These are phyloP conservation scores for Lactarius deliciosus DNA, from an alignment of 768 basidiomycete species.

Conservation along the genomic window DNA sequence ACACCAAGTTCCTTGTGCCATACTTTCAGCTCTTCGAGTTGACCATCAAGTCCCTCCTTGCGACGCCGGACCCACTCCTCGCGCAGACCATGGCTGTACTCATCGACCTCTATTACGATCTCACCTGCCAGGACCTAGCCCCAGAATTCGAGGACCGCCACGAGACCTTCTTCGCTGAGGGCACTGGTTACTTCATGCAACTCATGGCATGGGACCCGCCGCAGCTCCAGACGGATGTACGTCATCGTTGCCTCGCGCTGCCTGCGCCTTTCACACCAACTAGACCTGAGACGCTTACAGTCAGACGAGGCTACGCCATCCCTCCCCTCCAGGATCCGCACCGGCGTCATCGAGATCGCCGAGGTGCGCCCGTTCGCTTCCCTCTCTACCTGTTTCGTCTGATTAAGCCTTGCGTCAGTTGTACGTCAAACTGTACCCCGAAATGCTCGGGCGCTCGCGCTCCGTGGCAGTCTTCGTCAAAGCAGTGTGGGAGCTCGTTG, in stretches of 20 bases:
- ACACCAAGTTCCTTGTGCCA: slow-evolving; percentile 76
- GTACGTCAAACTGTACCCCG: slow-evolving; percentile 80
- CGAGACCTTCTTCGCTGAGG: slow-evolving; percentile 73
- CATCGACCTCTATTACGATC: slow-evolving; percentile 87
- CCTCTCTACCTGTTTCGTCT: slow-evolving; percentile 1
- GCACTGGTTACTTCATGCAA: slow-evolving; percentile 69
- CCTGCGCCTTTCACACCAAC: slow-evolving; percentile 5
- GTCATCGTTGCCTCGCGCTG: slow-evolving; percentile 33
- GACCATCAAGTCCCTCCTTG: slow-evolving; percentile 54
- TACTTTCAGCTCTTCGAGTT: slow-evolving; percentile 83
- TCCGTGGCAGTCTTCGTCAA: slow-evolving; percentile 76
- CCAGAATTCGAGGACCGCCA: slow-evolving; percentile 91
- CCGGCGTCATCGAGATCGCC: slow-evolving; percentile 84
- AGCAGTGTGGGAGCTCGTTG: slow-evolving; percentile 88
- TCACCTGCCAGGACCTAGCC: slow-evolving; percentile 93
- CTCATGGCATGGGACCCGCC: slow-evolving; percentile 80
- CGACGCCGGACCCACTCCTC: slow-evolving; percentile 44
- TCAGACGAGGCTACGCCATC: slow-evolving; percentile 81
- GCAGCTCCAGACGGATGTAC: slow-evolving; percentile 67
- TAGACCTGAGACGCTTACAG: slow-evolving; percentile 39
- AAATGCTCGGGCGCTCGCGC: slow-evolving; percentile 62
- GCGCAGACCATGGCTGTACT: slow-evolving; percentile 78
- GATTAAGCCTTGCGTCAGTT: slow-evolving; percentile 43
- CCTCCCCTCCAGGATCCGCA: slow-evolving; percentile 86
- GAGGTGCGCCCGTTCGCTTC: slow-evolving; percentile 54